Base-by-base conservation (phyloP, 805 yeast genomes). In the Cephaloascus albidus region DNA sequence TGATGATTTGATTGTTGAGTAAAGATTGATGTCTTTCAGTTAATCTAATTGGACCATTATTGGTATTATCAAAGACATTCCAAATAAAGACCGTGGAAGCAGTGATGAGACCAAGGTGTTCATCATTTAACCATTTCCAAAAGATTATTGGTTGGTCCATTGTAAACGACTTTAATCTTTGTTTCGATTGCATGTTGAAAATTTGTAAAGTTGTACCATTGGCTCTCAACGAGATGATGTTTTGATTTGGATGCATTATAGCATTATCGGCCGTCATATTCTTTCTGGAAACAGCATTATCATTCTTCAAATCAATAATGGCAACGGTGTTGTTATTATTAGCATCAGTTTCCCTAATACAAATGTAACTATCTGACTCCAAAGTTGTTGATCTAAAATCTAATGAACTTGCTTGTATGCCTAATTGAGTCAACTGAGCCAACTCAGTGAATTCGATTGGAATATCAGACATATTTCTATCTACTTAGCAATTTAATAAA, bases 181-280 rank as follows among this genome's bases (percentile, higher is more conserved):
- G 88, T 63, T 90, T 88, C 23, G 87, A 68, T 39, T 80, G 85
- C 51, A 93, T 72, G 63, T 93, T 85, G 66, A 93, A 94, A 49
- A 93, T 85, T 65, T 88, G 99, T 45, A 93, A 75, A 32, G 96
- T 89, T 37, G 96, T 88, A 49, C 96, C 96, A 55, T 88, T 93
- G 34, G 97, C 97, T 57, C 97, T 78, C 48, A 93, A 76, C 14
- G 96, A 87, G 51, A 93, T 88, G 46, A 89, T 87, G 62, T 83
- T 79, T 60, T 82, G 78, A n/a, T 65, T 55, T 27, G 98, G 97
- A 61, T 88, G 94, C 93, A 93, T 81, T 57, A 93, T 93, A 38
- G 97, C 97, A 45, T 88, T 85, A 63, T 93, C 99, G 35, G 98
- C 99, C 40, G 85, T 75, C 96, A 93, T 93, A 60, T 85, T 84